Conservation (phyloP, 805 yeast species). For the Starmerella kuoi region DNA sequence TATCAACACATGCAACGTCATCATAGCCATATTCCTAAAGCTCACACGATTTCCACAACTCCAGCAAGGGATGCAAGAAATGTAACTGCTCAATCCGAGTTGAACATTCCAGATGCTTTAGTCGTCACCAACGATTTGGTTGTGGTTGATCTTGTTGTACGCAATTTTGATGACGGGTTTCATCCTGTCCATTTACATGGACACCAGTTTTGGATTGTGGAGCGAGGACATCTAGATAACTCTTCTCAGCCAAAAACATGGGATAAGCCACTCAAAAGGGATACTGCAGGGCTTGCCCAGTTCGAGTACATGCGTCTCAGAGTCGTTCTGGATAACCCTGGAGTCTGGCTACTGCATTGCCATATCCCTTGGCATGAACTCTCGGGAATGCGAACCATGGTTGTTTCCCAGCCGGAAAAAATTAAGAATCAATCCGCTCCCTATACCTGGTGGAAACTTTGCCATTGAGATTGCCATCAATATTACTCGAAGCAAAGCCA, state of each 20-base stretch:
- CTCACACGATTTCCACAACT: no score
- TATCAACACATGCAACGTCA: neutral
- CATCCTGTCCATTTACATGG: constrained; percentile 97
- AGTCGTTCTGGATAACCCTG: constrained; percentile 77
- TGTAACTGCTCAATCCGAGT: neutral
- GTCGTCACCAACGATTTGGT: neutral
- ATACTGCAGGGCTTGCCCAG: constrained; percentile 55
- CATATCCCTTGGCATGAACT: constrained; percentile 78
- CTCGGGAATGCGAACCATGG: constrained; percentile 52
- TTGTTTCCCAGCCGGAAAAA: constrained; percentile 22
- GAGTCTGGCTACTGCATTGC: constrained; percentile 91
- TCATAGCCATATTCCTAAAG: neutral
- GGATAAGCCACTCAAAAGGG: constrained; percentile 54
- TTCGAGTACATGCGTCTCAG: constrained; percentile 56
- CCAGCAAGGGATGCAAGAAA: no score
- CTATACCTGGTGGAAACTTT: constrained; percentile 23
- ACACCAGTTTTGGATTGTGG: constrained; percentile 65
- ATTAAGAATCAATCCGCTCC: constrained; percentile 23
- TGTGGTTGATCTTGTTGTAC: constrained; percentile 61
- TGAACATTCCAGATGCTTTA: neutral
- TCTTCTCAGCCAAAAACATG: constrained; percentile 25
- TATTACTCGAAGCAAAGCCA: no score
- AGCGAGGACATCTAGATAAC: constrained; percentile 41
- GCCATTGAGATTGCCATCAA: no score
- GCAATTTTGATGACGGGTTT: constrained; percentile 71